Evolutionary conservation across 2,329 filamentous ascomycete species (phyloP).

Genomic region (Aspergillus novoparasiticus): DNA sequence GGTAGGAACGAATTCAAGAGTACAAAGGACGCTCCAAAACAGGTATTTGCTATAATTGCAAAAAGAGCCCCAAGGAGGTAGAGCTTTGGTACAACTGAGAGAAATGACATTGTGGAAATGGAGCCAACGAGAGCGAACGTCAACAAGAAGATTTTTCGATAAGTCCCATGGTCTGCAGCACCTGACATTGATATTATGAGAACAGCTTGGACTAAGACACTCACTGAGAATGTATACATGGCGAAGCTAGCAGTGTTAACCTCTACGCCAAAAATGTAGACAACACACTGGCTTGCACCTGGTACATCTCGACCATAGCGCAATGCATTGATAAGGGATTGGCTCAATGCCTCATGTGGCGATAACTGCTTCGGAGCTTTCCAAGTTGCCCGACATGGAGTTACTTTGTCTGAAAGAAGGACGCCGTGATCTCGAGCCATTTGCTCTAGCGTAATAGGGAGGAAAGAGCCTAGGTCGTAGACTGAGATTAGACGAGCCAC

Average conservation of each 20-base stretch:
- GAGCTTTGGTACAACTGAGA: conserved; percentile 72
- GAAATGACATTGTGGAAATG: conserved; percentile 82
- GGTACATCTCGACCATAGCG: conserved; percentile 24
- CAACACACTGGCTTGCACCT: conserved; percentile 70
- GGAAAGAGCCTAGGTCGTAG: conserved; percentile 72
- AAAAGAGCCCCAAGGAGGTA: conserved; percentile 82
- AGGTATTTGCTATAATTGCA: conserved; percentile 89
- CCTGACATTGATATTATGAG: conserved; percentile 96
- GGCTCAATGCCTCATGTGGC: background rate
- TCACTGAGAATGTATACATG: conserved; percentile 97
- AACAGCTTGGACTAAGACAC: conserved; percentile 83
- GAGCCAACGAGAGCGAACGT: conserved; percentile 83
- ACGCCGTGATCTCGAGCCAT: conserved; percentile 91
- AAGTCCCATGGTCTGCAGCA: conserved; percentile 89
- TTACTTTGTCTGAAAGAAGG: conserved; percentile 73
- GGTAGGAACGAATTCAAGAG: conserved; percentile 94
- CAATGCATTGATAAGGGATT: background rate
- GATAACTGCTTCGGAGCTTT: conserved; percentile 33
- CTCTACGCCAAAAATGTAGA: conserved; percentile 77
- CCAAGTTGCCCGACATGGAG: conserved; percentile 71
- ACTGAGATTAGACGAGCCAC: conserved; percentile 19
- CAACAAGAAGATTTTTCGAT: conserved; percentile 84
- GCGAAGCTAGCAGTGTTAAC: conserved; percentile 97
- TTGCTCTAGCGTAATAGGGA: conserved; percentile 92
- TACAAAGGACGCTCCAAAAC: conserved; percentile 93